Percentiles rank a stretch among this genome's conserved stretches.
Evolutionary conservation across 2,329 filamentous ascomycete species (phyloP).

Genomic region (Hortaea werneckii): DNA sequence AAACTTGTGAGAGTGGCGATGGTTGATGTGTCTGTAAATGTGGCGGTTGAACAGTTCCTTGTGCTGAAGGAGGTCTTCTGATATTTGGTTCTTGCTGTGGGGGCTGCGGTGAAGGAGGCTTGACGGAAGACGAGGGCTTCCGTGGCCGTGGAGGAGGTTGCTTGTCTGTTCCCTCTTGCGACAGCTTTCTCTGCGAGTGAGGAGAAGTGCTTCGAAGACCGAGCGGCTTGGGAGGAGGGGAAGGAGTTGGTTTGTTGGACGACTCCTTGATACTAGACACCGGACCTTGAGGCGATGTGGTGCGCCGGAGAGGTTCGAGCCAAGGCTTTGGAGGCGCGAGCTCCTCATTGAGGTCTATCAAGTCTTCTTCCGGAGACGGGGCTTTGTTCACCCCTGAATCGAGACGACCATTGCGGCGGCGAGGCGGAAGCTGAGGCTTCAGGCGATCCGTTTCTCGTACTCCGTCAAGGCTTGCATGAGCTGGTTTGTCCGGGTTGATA

Average conservation of each 20-base stretch:
- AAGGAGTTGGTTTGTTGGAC: conserved; percentile 9
- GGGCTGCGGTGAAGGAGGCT: conserved; percentile 8
- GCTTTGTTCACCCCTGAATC: conserved; percentile 1
- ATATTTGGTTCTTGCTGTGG: conserved; percentile 1
- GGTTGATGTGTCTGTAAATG: conserved; percentile 7
- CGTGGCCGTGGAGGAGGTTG: conserved; percentile 25
- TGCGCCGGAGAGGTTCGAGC: conserved; percentile 5
- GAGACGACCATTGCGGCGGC: conserved; percentile 5
- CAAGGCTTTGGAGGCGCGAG: conserved; percentile 19
- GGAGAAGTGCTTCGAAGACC: conserved; percentile 31
- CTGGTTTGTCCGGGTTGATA: conserved; percentile 27
- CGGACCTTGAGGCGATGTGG: no score
- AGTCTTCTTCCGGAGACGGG: conserved; percentile 25
- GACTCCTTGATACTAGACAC: no score
- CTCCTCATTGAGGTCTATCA: conserved; percentile 42
- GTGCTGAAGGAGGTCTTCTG: no score
- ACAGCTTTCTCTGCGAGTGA: conserved; percentile 9
- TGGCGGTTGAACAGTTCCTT: not conserved
- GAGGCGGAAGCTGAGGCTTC: conserved; percentile 28
- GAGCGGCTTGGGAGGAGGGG: conserved; percentile 27
- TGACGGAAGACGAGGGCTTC: conserved; percentile 26
- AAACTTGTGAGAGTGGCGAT: conserved; percentile 25
- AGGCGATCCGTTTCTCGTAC: not conserved
- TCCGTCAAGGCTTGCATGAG: conserved; percentile 3
- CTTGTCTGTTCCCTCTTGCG: conserved; percentile 10